Evolutionary conservation across 2,329 filamentous ascomycete genomes (phyloP), one percentile per base, ranked within the genome.

Genomic region (Colletotrichum paranaense): DNA sequence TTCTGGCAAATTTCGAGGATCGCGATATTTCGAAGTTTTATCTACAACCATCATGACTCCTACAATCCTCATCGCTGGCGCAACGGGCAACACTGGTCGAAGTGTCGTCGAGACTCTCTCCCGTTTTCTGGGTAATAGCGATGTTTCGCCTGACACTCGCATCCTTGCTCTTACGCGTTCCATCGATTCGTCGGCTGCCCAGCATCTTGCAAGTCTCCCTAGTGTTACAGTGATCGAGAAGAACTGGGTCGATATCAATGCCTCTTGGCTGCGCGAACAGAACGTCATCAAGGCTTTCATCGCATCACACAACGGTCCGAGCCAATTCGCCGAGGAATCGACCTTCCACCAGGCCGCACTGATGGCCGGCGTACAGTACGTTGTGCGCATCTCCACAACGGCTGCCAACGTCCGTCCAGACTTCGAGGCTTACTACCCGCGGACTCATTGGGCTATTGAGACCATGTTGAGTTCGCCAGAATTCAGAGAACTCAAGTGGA

Each of bases 401-500:
- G 80, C 80, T 1, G 75, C 79, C 0, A 82, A 82, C 26, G 80
- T 85, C 2, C 77, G 77, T n/a, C 82, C 84, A 0, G 79, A 82
- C 65, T 79, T 14, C 56, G 49, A 22, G 0, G 80, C 78, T 0
- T 85, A 82, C 74, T 85, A 86, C 65, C 62, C 80, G 4, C 78
- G 84, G 5, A 46, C 75, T 0, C 83, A 86, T 60, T 85, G 83
- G 83, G 84, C 84, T 0, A 81, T 86, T 22, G 84, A 86, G 74
- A 24, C 76, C 5, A 66, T 85, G 53, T 77, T 86, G 4, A 68
- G 74, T 64, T 79, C 82, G 38, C 79, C 80, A 0, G 82, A 83
- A 63, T 85, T 85, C 62, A 55, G 68, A 9, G 22, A 35, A 3
- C 67, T 86, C 57, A 77, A 78, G 12, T 86, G 81, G 82, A 83